Percentiles rank a stretch among this genome's conserved stretches.
phyloP scores from a whole-genome alignment of 2,329 filamentous ascomycete genomes.

The Fusarium sororula region DNA sequence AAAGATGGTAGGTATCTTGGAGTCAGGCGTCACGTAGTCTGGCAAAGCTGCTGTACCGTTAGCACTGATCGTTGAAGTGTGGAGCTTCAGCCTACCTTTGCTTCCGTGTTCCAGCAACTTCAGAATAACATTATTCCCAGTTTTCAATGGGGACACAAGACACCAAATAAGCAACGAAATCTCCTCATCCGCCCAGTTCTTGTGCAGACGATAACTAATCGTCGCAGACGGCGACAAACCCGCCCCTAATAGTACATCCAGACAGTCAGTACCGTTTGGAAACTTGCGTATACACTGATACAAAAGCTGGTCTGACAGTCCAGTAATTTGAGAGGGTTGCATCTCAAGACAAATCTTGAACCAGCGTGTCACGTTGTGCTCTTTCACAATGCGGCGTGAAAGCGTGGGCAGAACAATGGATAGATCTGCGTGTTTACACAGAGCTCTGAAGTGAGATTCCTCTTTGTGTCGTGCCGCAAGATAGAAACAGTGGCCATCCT shows the following conservation, averaged over 20 bases:
- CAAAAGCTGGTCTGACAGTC: not conserved
- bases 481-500: slow-evolving; percentile 4
- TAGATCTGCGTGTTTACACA: slow-evolving; percentile 2
- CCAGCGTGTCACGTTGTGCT: not conserved
- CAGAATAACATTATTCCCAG: not conserved
- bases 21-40: not conserved
- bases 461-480: not conserved
- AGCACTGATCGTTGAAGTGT: rapidly evolving
- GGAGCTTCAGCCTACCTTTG: not conserved
- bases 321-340: not conserved
- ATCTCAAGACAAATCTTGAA: not conserved
- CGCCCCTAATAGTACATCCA: not conserved
- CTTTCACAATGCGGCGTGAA: not conserved
- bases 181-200: not conserved
- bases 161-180: slow-evolving; percentile 7
- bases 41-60: not conserved
- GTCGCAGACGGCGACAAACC: not conserved
- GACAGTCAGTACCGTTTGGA: not conserved
- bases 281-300: slow-evolving; percentile 19
- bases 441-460: not conserved
- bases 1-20: slow-evolving; percentile 4
- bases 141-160: not conserved
- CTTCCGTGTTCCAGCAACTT: not conserved
- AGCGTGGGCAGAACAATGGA: not conserved
- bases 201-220: not conserved